Evolutionary conservation across 148 eudicot genomes (phyloP).

Genomic region (Mesembryanthemum crystallinum): DNA sequence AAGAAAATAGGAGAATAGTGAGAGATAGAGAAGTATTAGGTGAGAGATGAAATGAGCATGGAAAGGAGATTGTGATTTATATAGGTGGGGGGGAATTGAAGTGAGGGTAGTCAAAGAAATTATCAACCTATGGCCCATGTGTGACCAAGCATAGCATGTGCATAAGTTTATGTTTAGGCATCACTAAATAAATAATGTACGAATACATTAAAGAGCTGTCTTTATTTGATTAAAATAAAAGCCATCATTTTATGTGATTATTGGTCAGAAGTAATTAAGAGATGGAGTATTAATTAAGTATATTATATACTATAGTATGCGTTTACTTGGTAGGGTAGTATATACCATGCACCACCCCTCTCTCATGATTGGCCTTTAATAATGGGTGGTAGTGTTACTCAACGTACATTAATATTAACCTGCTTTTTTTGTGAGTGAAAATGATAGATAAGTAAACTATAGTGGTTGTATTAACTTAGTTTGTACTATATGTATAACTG

Average conservation of each 20-base stretch:
- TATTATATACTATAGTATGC: no score
- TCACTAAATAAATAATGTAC: background rate
- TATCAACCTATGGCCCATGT: background rate
- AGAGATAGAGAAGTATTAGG: background rate
- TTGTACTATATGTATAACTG: background rate
- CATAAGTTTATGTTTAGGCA: slow-evolving; percentile 18
- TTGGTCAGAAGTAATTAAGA: slow-evolving; percentile 8
- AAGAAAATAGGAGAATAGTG: background rate
- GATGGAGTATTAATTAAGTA: no score
- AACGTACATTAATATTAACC: background rate
- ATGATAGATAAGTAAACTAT: background rate
- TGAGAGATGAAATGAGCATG: slow-evolving; percentile 12
- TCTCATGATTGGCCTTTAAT: background rate
- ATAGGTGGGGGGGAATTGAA: slow-evolving; percentile 10
- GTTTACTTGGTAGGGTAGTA: slow-evolving; percentile 3
- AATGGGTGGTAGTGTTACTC: background rate
- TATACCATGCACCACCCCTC: no score
- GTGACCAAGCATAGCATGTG: slow-evolving; percentile 32
- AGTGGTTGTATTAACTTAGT: background rate
- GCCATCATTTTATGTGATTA: background rate
- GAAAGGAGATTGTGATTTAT: slow-evolving; percentile 20
- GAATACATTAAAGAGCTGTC: slow-evolving; percentile 5
- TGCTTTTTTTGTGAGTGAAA: background rate
- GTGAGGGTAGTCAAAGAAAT: slow-evolving; percentile 28
- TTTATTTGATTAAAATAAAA: background rate